Conservation (phyloP, 2,329 filamentous ascomycete genomes). For the Lasiodiplodia hormozganensis region DNA sequence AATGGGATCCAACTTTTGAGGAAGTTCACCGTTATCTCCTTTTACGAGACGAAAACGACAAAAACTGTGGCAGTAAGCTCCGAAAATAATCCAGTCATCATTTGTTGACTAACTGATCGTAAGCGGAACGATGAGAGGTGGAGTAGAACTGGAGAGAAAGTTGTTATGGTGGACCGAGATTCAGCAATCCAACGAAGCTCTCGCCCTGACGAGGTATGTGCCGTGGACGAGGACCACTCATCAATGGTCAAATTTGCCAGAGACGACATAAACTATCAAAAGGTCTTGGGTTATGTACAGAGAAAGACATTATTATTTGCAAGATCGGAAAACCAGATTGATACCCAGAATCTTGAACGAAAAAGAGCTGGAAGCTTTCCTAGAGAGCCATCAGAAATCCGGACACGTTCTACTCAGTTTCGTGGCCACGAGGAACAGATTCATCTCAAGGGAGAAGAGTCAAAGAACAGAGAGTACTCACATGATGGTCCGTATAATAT, state of each 20-base stretch:
- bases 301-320: fast-evolving
- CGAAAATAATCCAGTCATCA: too few relatives aligned
- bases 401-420: too few relatives aligned
- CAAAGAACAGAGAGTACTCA: too few relatives aligned
- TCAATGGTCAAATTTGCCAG: background rate
- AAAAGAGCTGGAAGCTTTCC: too few relatives aligned
- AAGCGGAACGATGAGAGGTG: background rate
- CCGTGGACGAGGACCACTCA: background rate
- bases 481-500: background rate
- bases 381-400: too few relatives aligned
- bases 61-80: background rate
- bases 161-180: background rate
- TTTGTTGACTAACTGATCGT: too few relatives aligned
- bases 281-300: background rate
- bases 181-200: background rate
- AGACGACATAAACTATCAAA: background rate
- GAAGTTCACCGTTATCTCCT: background rate
- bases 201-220: background rate
- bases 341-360: background rate
- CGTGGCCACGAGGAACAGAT: too few relatives aligned
- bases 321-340: background rate
- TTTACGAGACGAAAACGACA: conserved; percentile 4
- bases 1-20: background rate
- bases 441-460: too few relatives aligned
- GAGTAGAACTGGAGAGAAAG: background rate